Conservation (phyloP, 106 monocot genomes). For the Amphibolis antarctica region DNA sequence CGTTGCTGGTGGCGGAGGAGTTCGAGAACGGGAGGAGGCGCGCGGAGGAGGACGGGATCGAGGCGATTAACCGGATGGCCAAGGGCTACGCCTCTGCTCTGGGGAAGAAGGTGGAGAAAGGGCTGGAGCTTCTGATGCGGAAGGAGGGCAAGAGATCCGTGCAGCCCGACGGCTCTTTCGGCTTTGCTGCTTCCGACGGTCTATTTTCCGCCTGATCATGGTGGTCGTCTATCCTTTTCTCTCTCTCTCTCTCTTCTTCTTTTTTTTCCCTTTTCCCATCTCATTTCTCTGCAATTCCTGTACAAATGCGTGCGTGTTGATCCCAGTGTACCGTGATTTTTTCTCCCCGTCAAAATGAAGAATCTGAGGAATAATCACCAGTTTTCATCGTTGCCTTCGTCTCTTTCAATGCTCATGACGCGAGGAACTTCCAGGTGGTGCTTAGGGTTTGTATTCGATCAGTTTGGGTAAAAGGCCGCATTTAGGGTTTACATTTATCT, state of each 20-base stretch:
- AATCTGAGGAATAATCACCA: no score
- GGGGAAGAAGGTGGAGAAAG: constrained; percentile 5
- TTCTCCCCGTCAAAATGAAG: no score
- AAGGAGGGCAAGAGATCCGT: constrained; percentile 6
- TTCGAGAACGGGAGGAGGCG: constrained; percentile 34
- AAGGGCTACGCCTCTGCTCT: not conserved
- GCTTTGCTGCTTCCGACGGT: constrained; percentile 22
- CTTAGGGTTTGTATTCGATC: no score
- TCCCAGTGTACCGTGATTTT: no score
- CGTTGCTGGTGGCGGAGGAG: constrained; percentile 40
- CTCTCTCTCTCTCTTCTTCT: not conserved
- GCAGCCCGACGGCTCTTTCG: constrained; percentile 15
- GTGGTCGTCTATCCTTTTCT: not conserved
- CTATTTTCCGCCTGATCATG: constrained; percentile 43
- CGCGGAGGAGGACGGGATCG: constrained; percentile 13
- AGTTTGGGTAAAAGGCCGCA: no score
- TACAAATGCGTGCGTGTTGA: no score
- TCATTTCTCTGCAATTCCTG: no score
- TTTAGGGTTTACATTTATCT: no score
- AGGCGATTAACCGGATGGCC: constrained; percentile 1
- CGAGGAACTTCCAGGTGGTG: no score
- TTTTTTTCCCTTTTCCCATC: no score
- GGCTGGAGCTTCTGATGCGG: not conserved
- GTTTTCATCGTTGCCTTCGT: no score
- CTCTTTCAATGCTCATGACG: no score